Conservation (phyloP, 1,139 yeast genomes). For the Geotrichum klebahnii region DNA sequence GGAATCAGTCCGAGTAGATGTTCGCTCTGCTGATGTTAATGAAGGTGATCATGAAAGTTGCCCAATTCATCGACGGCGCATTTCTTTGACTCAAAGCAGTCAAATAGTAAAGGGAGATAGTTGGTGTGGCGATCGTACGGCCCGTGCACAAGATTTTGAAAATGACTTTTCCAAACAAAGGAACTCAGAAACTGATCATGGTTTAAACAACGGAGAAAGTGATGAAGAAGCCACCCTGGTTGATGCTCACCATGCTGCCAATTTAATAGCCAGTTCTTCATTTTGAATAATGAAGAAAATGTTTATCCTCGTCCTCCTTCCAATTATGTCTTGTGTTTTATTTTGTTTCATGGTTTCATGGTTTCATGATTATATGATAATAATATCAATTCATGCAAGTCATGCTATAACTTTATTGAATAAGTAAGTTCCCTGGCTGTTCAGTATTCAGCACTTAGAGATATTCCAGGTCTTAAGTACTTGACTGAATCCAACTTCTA, state of each 20-base stretch:
- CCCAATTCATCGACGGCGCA: conserved; percentile 32
- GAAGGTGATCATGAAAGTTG: conserved; percentile 82
- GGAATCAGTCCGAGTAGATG: conserved; percentile 69
- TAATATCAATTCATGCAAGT: too few species aligned
- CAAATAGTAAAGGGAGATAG: conserved; percentile 60
- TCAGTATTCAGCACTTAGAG: neutral
- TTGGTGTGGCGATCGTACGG: conserved; percentile 49
- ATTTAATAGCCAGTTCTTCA: conserved; percentile 68
- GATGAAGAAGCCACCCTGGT: conserved; percentile 43
- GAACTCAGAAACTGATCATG: conserved; percentile 23
- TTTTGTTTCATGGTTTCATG: neutral
- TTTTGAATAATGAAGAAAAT: conserved; percentile 46
- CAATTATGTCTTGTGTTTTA: neutral
- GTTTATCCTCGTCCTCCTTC: neutral
- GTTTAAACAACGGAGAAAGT: conserved; percentile 27
- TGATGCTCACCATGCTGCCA: conserved; percentile 81
- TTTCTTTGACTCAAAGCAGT: conserved; percentile 35
- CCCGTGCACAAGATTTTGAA: conserved; percentile 40
- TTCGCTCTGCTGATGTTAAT: conserved; percentile 68
- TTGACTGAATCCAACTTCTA: neutral
- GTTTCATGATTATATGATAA: too few species aligned
- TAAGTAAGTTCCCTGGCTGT: neutral
- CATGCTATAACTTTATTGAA: too few species aligned
- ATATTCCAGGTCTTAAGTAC: neutral
- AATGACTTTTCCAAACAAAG: conserved; percentile 17